Evolutionary conservation across 1,284 basidiomycete genomes (phyloP).

Genomic region (Sanghuangporus weigelae): DNA sequence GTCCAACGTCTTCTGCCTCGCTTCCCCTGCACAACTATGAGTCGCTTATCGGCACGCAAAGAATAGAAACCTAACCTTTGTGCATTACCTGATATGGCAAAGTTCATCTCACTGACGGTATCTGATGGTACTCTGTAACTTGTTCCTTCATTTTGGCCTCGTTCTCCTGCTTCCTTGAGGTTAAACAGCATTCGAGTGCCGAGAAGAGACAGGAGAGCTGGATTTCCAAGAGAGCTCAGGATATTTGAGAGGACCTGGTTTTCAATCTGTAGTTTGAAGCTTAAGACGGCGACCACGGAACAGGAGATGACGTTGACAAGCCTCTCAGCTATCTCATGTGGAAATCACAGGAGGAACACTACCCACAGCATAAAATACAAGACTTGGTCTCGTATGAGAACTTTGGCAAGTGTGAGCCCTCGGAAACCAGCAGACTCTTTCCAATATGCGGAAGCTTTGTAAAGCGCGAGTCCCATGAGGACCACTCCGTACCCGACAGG

Average conservation of each 20-base stretch:
- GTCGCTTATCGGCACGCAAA: too few relatives aligned
- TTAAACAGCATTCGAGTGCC: neutral
- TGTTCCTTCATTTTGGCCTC: neutral
- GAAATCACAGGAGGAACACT: too few relatives aligned
- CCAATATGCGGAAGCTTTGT: conserved; percentile 1
- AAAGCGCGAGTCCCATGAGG: neutral
- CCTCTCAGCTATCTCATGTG: neutral
- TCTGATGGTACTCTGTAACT: neutral
- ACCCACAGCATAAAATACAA: neutral
- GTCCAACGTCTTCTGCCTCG: neutral
- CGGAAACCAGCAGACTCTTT: neutral
- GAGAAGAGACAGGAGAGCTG: neutral
- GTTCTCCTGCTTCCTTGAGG: neutral
- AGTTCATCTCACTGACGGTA: neutral
- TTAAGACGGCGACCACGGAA: neutral
- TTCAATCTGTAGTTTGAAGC: neutral
- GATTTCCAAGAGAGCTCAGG: conserved; percentile 1
- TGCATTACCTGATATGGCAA: neutral
- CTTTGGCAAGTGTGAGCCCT: neutral
- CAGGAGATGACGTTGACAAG: neutral
- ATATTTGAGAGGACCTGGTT: neutral
- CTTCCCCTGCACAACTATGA: neutral
- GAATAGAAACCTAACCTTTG: neutral
- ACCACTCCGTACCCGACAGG: neutral
- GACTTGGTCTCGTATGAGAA: conserved; percentile 2